Base-by-base conservation (phyloP, 1,139 yeast species). In the Yamadazyma buinensis region DNA sequence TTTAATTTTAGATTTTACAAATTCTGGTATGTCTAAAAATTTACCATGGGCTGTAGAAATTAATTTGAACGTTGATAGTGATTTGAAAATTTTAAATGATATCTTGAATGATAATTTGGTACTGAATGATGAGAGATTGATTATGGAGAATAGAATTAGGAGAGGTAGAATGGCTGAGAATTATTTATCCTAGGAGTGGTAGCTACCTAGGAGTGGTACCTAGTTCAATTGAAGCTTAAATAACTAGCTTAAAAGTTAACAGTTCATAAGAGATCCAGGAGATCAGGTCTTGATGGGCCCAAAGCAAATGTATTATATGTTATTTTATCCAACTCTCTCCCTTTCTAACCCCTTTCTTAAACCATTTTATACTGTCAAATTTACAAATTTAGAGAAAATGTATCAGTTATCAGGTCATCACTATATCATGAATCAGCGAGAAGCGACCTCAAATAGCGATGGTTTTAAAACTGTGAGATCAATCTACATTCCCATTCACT, bases 391-490 rank as follows among this genome's bases (percentile, higher is more conserved):
- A n/a, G n/a, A n/a, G n/a, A n/a, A n/a, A 41, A 67, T 84, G 90
- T 84, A 59, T 77, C 94, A 83, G 75, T 63, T 80, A 72, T 76
- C 80, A 85, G 95, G 95, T 68, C 75, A 68, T 68, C 75, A 67
- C 75, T 64, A 59, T 67, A 67, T 68, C 95, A 85, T 85, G 95
- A 87, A 78, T 80, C 88, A 58, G 77, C 80, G 70, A 29, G 35
- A 33, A 41, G 86, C 85, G 79, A 81, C 94, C 94, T 84, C 86
- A 59, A 78, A 80, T 83, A 75, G 88, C 95, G 85, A 85, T 85
- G 95, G 95, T 85, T 69, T 69, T 69, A 67, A 65, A 64, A 70
- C 71, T 68, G 75, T 15, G 17, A 11, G 13, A 17, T 31, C 11
- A 14, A 11, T n/a, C n/a, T n/a, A n/a, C n/a, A n/a, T n/a, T n/a